These are phyloP conservation scores for Tulasnella sp. DNA, from an alignment of 768 basidiomycete species.

Conservation along the genomic window DNA sequence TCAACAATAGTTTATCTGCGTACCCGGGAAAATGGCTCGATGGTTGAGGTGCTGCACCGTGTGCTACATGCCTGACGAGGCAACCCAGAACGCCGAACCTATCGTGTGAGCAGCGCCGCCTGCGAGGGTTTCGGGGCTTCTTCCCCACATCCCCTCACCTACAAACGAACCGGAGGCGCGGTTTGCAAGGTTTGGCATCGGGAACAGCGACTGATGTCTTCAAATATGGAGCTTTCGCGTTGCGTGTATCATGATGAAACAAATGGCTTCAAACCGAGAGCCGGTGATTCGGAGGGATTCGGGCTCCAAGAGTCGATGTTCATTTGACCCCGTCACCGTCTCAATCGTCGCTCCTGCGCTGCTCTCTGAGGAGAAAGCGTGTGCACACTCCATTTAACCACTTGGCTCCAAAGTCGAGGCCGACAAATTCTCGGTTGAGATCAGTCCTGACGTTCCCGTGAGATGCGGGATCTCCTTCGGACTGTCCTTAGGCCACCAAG, in stretches of 20 bases:
- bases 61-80: background rate
- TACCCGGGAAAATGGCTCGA: background rate
- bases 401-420: background rate
- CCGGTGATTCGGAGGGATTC: background rate
- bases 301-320: background rate
- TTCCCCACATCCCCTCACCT: background rate
- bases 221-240: background rate
- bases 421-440: background rate
- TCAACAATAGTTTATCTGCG: background rate
- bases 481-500: slow-evolving; percentile 5
- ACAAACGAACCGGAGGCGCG: background rate
- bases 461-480: background rate
- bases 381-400: background rate
- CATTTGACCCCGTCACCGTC: background rate
- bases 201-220: background rate
- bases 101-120: slow-evolving; percentile 1
- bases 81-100: slow-evolving; percentile 3
- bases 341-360: slow-evolving; percentile 1
- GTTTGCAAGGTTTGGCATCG: background rate
- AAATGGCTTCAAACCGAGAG: background rate
- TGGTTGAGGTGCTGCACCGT: background rate
- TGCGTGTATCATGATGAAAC: background rate
- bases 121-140: background rate
- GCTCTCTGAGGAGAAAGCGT: background rate
- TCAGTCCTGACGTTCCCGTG: background rate